A percentile compares a stretch with the other conserved stretches of the same genome.
Conservation (phyloP, 768 basidiomycete species). For the Phaeolepiota aurea region DNA sequence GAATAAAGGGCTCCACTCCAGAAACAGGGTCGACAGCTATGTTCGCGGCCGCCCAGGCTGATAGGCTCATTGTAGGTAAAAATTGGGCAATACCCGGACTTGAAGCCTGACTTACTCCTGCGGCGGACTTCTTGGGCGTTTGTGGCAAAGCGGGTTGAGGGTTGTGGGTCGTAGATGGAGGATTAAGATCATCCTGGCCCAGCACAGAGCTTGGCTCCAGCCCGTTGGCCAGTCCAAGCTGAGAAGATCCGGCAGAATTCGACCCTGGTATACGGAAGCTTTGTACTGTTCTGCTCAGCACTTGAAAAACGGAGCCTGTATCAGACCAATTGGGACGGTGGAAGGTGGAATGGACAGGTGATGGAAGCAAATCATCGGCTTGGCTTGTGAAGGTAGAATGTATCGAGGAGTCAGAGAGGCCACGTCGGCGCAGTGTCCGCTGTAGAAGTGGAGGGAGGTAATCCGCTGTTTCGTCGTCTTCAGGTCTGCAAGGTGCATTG, state of each 20-base stretch:
- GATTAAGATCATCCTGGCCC: neutral
- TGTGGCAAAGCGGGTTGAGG: neutral
- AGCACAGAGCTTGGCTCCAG: neutral
- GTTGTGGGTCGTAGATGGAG: neutral
- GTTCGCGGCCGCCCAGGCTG: neutral
- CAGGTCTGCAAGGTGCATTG: conserved; percentile 18
- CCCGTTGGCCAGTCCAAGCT: neutral
- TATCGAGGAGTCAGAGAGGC: conserved; percentile 89
- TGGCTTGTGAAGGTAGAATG: conserved; percentile 73
- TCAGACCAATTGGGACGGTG: conserved; percentile 21
- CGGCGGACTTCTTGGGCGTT: neutral
- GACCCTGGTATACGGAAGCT: conserved; percentile 27
- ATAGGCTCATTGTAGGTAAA: neutral
- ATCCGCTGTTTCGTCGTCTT: conserved; percentile 33
- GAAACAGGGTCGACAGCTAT: neutral
- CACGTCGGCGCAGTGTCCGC: conserved; percentile 65
- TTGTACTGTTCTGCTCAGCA: conserved; percentile 45
- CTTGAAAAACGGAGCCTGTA: conserved; percentile 41
- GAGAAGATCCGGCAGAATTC: conserved; percentile 12
- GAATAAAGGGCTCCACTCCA: neutral
- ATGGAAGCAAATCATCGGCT: conserved; percentile 19
- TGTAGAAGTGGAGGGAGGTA: conserved; percentile 47
- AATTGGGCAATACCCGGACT: neutral
- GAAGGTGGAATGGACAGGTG: neutral
- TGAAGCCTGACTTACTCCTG: neutral